These are phyloP conservation scores for Tulasnella sp. DNA, from an alignment of 768 basidiomycete genomes.

Conservation along the genomic window DNA sequence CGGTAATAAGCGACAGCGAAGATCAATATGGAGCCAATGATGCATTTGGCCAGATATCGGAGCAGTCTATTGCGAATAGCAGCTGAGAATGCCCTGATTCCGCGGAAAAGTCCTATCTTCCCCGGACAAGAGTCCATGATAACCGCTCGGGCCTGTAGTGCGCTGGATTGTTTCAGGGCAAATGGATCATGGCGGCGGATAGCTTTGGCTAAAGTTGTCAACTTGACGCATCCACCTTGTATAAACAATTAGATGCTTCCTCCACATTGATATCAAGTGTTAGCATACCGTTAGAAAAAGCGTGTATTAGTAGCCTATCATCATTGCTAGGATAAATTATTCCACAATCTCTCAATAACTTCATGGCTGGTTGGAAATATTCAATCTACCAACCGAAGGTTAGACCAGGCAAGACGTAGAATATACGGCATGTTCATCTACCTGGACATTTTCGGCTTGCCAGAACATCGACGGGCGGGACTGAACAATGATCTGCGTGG, in stretches of 20 bases:
- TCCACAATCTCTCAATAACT: background rate
- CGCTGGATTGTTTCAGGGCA: too few relatives aligned
- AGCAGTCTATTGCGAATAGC: slow-evolving; percentile 11
- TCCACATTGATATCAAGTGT: too few relatives aligned
- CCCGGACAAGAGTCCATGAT: slow-evolving; percentile 21
- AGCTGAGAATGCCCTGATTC: slow-evolving; percentile 17
- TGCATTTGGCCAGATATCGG: background rate
- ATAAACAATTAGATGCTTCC: too few relatives aligned
- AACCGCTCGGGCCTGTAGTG: slow-evolving; percentile 6
- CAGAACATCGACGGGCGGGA: slow-evolving; percentile 4
- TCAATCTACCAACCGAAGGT: background rate
- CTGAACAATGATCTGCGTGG: slow-evolving; percentile 15
- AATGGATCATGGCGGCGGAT: too few relatives aligned
- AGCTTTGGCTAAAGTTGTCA: too few relatives aligned
- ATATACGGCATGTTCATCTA: background rate
- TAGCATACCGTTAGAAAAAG: slow-evolving; percentile 19
- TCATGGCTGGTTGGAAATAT: slow-evolving; percentile 4
- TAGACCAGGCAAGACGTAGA: too few relatives aligned
- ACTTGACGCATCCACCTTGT: too few relatives aligned
- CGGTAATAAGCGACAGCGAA: background rate
- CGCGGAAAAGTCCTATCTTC: background rate
- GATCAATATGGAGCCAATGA: background rate
- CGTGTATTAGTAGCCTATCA: slow-evolving; percentile 15
- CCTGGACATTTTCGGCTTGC: background rate
- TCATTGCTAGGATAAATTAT: background rate